Evolutionary conservation across 2,329 filamentous ascomycete genomes (phyloP), one percentile per base, ranked within the genome.

Genomic region (Xylariaceae sp.): DNA sequence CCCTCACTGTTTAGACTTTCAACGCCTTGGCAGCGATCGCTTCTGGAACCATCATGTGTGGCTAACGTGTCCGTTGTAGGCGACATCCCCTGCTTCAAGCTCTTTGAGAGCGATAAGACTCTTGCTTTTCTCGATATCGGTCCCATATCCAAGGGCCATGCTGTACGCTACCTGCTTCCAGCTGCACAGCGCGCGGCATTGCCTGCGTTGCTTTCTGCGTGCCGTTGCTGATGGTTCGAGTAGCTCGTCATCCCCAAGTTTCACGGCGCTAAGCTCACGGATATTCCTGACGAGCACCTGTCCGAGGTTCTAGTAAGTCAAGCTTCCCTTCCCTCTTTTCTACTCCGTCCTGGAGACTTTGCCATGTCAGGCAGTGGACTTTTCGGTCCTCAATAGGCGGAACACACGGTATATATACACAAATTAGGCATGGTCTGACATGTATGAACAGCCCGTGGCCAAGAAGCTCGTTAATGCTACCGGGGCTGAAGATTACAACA

Each of bases 121-220:
- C 78, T 96, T 55, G 94, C 94, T 10, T 99, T 99, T 71, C 86
- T 99, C 58, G 94, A 99, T 70, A 96, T 99, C 72, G 86, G 90
- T 58, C 94, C 94, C 4, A 75, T 97, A 18, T 90, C 86, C 70
- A 81, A 81, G 65, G 94, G 94, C 49, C 94, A 99, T 66, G 89
- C 91, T 58, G 92, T 96, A 27, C 4, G 22, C 22, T 27, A 27
- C 22, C 22, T 27, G 7, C 22, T 27, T 27, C 7, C 22, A 27
- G n/a, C n/a, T 27, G 4, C 22, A 4, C 4, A 27, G 22, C 22
- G 22, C 22, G 22, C 22, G 22, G 4, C 22, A 27, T 27, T 4
- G 22, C 22, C 22, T 7, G 22, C 22, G 7, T 27, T 27, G 22
- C 22, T 27, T 27, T 27, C 22, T 27, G 22, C 22, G 22, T 27